Base-by-base conservation (phyloP, 352 stramenopile species). In the Globisporangium okanoganense region DNA sequence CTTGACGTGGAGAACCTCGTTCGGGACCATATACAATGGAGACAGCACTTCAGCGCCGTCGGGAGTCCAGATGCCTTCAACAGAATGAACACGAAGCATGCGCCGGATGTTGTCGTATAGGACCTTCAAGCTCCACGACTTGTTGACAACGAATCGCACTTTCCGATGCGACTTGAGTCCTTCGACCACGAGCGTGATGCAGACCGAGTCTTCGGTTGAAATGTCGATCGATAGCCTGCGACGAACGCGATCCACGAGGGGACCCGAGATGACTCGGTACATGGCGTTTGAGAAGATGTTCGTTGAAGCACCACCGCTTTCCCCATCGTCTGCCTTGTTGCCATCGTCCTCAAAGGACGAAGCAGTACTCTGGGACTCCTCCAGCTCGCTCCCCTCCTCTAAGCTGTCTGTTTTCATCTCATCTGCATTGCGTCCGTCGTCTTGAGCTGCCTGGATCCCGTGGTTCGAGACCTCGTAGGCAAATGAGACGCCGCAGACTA, bases 381-480 rank as follows among this genome's bases (percentile, higher is more conserved):
- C 85, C 24, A 70, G 78, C 47, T 87, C 79, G 41, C 78, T 89
- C 13, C 69, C 70, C 5, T 71, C 70, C 58, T 81, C 65, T 29
- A 74, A 33, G 35, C 69, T 29, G 60, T 75, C 25, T 50, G 66
- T 59, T 60, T 73, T 56, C 18, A 43, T 24, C 31, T 80, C 76
- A 20, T 90, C 82, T 1, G 66, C 64, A 58, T 47, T 61, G 16
- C 83, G 72, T 0, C 50, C 62, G 35, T 91, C 82, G 51, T 91
- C 77, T 67, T 91, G 79, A 7, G 85, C 83, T n/a, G 85, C 85
- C 69, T 94, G 82, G 33, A 94, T 92, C 12, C 85, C 85, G 47
- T 94, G 85, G 56, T 94, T 94, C 5, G 85, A 94, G 25, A 90
- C 84, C 45, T 94, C 83, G 56, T 95, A 95, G 10, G 85, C 82